Evolutionary conservation across 768 basidiomycete genomes (phyloP).

Genomic region (Inosperma sp.): DNA sequence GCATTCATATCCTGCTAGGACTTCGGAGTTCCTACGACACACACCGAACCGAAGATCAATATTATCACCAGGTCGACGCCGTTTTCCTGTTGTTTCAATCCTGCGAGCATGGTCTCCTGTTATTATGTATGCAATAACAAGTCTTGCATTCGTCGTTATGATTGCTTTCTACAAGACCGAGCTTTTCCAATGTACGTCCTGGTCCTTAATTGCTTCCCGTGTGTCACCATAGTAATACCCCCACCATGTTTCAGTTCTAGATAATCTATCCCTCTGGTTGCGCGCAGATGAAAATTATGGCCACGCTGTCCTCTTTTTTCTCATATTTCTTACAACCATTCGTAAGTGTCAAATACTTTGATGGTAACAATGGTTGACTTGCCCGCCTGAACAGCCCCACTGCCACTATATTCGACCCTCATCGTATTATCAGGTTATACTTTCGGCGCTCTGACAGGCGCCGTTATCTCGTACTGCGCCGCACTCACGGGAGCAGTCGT

Average conservation of each 20-base stretch:
- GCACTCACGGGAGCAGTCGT: conserved; percentile 79
- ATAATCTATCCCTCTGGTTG: conserved; percentile 75
- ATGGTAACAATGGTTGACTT: background rate
- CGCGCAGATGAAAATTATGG: conserved; percentile 69
- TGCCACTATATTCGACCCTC: conserved; percentile 90
- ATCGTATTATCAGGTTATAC: conserved; percentile 91
- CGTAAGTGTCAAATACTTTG: conserved; percentile 48
- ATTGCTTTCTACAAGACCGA: conserved; percentile 80
- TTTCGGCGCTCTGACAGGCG: conserved; percentile 79
- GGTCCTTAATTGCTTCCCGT: background rate
- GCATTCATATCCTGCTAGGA: conserved; percentile 5
- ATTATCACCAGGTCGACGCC: conserved; percentile 30
- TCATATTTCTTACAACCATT: conserved; percentile 85
- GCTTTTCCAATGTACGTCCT: conserved; percentile 69
- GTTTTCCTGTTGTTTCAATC: conserved; percentile 50
- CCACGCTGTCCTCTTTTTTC: conserved; percentile 69
- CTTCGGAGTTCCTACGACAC: conserved; percentile 18
- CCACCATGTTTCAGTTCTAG: conserved; percentile 53
- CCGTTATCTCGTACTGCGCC: conserved; percentile 80
- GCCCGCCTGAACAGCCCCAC: conserved; percentile 52
- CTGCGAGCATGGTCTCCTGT: conserved; percentile 75
- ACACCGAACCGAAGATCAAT: conserved; percentile 16
- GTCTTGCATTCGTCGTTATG: conserved; percentile 71
- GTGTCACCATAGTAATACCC: conserved; percentile 7
- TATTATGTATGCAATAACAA: conserved; percentile 72